A percentile compares a stretch with the other conserved stretches of the same genome.
These are phyloP conservation scores for Termitomyces sp. DNA, from an alignment of 768 basidiomycete genomes.

Conservation along the genomic window DNA sequence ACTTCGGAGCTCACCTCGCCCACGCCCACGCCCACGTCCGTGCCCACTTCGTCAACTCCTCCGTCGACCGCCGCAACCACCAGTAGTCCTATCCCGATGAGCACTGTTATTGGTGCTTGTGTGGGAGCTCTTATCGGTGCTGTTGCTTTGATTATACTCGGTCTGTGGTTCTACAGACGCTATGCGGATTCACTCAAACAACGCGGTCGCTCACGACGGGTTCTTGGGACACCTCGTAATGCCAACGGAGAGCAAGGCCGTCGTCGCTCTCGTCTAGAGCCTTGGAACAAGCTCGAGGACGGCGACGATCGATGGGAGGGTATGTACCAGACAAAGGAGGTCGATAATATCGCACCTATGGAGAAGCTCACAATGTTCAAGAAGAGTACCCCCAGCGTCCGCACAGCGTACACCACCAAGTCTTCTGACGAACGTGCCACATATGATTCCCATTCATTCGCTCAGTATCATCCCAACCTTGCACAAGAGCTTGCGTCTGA, in stretches of 20 bases:
- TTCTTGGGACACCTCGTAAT: slow-evolving; percentile 30
- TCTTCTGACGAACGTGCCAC: slow-evolving; percentile 34
- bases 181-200: slow-evolving; percentile 37
- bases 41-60: slow-evolving; percentile 13
- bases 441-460: slow-evolving; percentile 45
- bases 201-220: slow-evolving; percentile 21
- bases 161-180: slow-evolving; percentile 50
- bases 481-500: slow-evolving; percentile 47
- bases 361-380: slow-evolving; percentile 67
- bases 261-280: slow-evolving; percentile 40
- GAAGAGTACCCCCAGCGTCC: slow-evolving; percentile 46
- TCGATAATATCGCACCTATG: slow-evolving; percentile 43
- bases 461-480: slow-evolving; percentile 53
- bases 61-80: slow-evolving; percentile 18
- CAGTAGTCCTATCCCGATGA: slow-evolving; percentile 32
- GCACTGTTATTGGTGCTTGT: slow-evolving; percentile 60
- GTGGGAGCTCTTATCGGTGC: slow-evolving; percentile 56
- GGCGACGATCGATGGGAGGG: slow-evolving; percentile 43
- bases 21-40: not conserved
- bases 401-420: slow-evolving; percentile 47
- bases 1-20: no score
- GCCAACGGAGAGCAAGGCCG: slow-evolving; percentile 34
- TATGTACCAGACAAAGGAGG: slow-evolving; percentile 38
- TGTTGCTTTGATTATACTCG: slow-evolving; percentile 44
- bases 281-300: slow-evolving; percentile 58